Evolutionary conservation across 2,329 filamentous ascomycete species (phyloP).

Genomic region (Verticillium nubilum): DNA sequence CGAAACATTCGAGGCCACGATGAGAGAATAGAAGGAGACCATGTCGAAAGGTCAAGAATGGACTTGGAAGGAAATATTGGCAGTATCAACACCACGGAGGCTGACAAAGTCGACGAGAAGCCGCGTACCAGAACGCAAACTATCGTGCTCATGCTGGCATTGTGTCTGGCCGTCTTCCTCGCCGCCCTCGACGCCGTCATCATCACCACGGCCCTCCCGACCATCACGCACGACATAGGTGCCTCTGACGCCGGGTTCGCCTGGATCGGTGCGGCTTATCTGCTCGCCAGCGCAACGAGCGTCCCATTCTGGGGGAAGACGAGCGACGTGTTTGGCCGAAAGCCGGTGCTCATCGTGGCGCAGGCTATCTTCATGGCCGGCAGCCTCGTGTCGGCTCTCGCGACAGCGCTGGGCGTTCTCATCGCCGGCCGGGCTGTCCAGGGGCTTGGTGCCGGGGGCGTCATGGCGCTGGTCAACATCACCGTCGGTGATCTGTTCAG

Average conservation of each 20-base stretch:
- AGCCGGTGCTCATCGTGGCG: constrained; percentile 46
- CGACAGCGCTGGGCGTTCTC: constrained; percentile 13
- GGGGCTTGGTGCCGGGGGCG: constrained; percentile 51
- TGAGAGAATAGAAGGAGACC: background rate
- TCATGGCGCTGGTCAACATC: constrained; percentile 56
- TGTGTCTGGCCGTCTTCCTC: constrained; percentile 43
- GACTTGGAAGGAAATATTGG: background rate
- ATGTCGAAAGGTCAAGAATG: background rate
- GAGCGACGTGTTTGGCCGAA: constrained; percentile 54
- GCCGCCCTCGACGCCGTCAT: constrained; percentile 56
- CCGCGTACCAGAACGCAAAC: constrained; percentile 30
- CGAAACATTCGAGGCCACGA: background rate
- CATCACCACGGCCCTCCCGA: constrained; percentile 61
- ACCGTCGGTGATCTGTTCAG: constrained; percentile 52
- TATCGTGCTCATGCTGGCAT: constrained; percentile 31
- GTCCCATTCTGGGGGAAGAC: constrained; percentile 66
- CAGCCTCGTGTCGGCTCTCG: constrained; percentile 47
- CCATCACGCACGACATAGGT: constrained; percentile 57
- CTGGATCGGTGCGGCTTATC: constrained; percentile 72
- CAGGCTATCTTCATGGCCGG: constrained; percentile 48
- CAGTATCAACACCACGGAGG: background rate
- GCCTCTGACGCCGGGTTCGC: constrained; percentile 64
- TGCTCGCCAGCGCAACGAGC: constrained; percentile 62
- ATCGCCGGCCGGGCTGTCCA: constrained; percentile 31
- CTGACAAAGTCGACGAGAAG: constrained; percentile 18